A percentile compares a stretch with the other conserved stretches of the same genome.
Evolutionary conservation across 225 moss, liverwort and hornwort species (phyloP).

Genomic region (Takakia lepidozioides): DNA sequence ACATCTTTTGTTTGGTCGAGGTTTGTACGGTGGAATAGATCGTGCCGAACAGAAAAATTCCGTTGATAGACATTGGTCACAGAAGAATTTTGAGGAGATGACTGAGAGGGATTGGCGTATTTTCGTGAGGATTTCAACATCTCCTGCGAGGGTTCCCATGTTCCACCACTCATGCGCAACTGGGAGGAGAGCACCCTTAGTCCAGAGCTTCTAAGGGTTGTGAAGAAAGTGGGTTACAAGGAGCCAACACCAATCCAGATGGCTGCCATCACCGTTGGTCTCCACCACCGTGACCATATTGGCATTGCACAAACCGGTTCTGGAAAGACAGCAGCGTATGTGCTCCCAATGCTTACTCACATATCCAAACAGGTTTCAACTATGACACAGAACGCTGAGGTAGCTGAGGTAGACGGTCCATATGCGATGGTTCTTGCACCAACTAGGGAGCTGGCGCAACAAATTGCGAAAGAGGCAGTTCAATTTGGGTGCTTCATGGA

Average conservation of each 20-base stretch:
- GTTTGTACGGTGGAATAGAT: slow-evolving; percentile 18
- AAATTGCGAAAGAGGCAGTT: too few species aligned
- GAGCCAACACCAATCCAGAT: slow-evolving; percentile 19
- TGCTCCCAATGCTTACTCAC: slow-evolving; percentile 9
- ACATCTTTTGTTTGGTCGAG: slow-evolving; percentile 13
- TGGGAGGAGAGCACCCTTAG: slow-evolving; percentile 10
- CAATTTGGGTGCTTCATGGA: too few species aligned
- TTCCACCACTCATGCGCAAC: slow-evolving; percentile 11
- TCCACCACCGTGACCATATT: slow-evolving; percentile 8
- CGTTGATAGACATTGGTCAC: slow-evolving; percentile 13
- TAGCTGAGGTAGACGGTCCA: too few species aligned
- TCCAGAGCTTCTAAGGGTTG: slow-evolving; percentile 4
- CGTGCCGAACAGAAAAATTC: slow-evolving; percentile 11
- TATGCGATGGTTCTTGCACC: too few species aligned
- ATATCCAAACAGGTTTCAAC: too few species aligned
- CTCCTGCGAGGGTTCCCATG: slow-evolving; percentile 14
- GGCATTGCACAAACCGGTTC: slow-evolving; percentile 21
- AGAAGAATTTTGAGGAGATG: slow-evolving; percentile 14
- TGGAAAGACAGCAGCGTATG: slow-evolving; percentile 15
- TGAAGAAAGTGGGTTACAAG: slow-evolving; percentile 12
- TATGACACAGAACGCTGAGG: too few species aligned
- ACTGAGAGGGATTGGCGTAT: slow-evolving; percentile 16
- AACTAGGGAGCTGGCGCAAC: too few species aligned
- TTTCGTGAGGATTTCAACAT: slow-evolving; percentile 17
- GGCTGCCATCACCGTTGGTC: slow-evolving; percentile 13